These are phyloP conservation scores for Malus orientalis DNA, from an alignment of 306 rosid species.

Conservation along the genomic window DNA sequence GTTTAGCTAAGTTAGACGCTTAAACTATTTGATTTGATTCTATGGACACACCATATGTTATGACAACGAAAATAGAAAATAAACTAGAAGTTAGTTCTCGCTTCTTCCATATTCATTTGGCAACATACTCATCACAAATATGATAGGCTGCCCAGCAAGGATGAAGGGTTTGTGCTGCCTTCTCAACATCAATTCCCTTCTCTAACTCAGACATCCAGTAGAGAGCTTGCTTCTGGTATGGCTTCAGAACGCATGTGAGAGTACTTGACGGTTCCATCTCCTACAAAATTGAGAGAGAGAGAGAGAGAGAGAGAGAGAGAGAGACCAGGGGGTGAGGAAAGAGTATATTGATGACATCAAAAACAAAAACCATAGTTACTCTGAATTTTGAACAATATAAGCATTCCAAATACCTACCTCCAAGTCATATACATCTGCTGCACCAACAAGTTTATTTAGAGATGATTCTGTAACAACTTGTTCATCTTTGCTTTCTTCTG, in stretches of 20 bases:
- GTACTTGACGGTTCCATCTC: conserved; percentile 63
- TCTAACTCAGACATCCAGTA: conserved; percentile 80
- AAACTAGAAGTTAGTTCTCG: neutral
- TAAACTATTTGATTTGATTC: neutral
- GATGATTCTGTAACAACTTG: conserved; percentile 66
- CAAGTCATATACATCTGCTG: conserved; percentile 58
- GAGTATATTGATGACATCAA: neutral
- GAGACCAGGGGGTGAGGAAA: neutral
- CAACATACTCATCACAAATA: conserved; percentile 59
- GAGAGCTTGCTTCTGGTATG: conserved; percentile 89
- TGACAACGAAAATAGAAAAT: neutral
- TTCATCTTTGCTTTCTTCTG: conserved; percentile 49
- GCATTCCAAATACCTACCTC: conserved; percentile 35
- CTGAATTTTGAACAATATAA: neutral
- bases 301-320: neutral
- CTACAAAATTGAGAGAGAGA: conserved; percentile 21
- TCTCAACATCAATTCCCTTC: conserved; percentile 48
- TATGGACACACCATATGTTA: neutral
- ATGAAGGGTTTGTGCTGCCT: conserved; percentile 55
- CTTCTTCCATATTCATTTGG: neutral
- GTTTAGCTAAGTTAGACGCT: neutral
- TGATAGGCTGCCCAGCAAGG: conserved; percentile 87
- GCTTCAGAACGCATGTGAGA: conserved; percentile 50
- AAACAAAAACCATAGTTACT: neutral
- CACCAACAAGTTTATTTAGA: conserved; percentile 64